Evolutionary conservation across 768 basidiomycete species (phyloP), one percentile per base, ranked within the genome.

Genomic region (Hygrophorus pudorinus): DNA sequence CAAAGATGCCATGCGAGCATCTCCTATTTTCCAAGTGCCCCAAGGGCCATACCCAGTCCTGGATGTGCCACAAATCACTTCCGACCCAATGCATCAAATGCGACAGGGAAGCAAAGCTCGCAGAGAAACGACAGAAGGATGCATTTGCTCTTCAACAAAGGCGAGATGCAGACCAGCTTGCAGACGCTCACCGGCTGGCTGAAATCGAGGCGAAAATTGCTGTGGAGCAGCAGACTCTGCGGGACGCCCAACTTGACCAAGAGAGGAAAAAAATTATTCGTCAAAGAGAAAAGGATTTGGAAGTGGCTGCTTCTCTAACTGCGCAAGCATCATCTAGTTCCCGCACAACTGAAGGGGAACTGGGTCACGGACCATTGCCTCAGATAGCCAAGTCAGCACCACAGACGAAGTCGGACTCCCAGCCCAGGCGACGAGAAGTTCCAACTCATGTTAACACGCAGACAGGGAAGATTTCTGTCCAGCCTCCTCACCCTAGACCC

Each of bases 1-100:
- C 76, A 13, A 70, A 76, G 56, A 70, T 75, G 63, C 47, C 42
- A 1, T 84, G 82, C 58, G 48, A 58, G 18, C 53, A 60, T 7
- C 44, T 64, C 17, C 51, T 76, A 32, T 44, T 49, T 0, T 50
- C 41, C 1, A 62, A 58, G 27, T 85, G 81, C 52, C 46, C 62
- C 0, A 61, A 64, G 1, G 65, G 65, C 0, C 82, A 85, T 46
- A 47, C 48, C 5, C 54, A 60, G 31, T 50, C 51, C 0, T 73
- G 67, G 60, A 63, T 62, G 48, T 84, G 81, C 44, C 56, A 62
- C 33, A 48, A 72, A 40, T 56, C 50, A 0, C 51, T 48, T 1
- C 68, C 70, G 1, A 42, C 56, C 0, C 51, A 53, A 1, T 82
- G 80, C 51, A 20, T 27, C 5, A 53, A 60, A 18, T 82, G 80